Evolutionary conservation across 176 grass and related monocot species (phyloP).

Genomic region (Oryza glumipatula): DNA sequence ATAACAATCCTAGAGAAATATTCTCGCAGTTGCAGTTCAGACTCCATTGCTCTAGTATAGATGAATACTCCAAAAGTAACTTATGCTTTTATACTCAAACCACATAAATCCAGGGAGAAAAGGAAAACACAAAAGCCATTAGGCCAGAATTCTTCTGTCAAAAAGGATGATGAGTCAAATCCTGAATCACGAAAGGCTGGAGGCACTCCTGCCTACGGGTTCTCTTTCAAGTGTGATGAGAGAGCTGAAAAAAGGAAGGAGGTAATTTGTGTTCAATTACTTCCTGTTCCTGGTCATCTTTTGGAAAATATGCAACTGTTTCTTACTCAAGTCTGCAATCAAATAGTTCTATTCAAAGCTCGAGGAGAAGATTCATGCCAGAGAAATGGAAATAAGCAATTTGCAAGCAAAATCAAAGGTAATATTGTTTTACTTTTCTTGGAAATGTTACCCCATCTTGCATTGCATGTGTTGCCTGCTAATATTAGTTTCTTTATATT

Average conservation of each 20-base stretch:
- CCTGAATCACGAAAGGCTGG: slow-evolving; percentile 42
- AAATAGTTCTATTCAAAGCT: slow-evolving; percentile 70
- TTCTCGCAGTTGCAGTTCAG: slow-evolving; percentile 34
- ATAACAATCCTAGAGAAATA: neutral
- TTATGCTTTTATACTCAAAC: slow-evolving; percentile 40
- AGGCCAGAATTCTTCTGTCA: slow-evolving; percentile 45
- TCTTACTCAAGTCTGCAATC: slow-evolving; percentile 28
- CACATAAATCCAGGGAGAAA: slow-evolving; percentile 47
- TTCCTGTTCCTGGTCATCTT: slow-evolving; percentile 10
- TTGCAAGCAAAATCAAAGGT: slow-evolving; percentile 69
- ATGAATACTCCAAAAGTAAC: slow-evolving; percentile 16
- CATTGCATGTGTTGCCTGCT: slow-evolving; percentile 18
- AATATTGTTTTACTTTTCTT: neutral
- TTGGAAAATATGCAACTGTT: slow-evolving; percentile 22
- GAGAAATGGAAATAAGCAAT: slow-evolving; percentile 64
- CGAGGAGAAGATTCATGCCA: slow-evolving; percentile 69
- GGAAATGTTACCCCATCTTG: neutral
- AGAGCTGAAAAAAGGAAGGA: slow-evolving; percentile 69
- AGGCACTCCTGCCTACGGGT: slow-evolving; percentile 55
- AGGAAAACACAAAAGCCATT: slow-evolving; percentile 45
- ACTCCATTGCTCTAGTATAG: neutral
- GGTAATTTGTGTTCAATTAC: slow-evolving; percentile 27
- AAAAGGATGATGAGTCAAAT: slow-evolving; percentile 49
- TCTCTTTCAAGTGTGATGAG: slow-evolving; percentile 74
- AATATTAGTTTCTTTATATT: slow-evolving; percentile 32